Evolutionary conservation across 2,329 filamentous ascomycete genomes (phyloP).

Genomic region (Neopestalotiopsis sp.): DNA sequence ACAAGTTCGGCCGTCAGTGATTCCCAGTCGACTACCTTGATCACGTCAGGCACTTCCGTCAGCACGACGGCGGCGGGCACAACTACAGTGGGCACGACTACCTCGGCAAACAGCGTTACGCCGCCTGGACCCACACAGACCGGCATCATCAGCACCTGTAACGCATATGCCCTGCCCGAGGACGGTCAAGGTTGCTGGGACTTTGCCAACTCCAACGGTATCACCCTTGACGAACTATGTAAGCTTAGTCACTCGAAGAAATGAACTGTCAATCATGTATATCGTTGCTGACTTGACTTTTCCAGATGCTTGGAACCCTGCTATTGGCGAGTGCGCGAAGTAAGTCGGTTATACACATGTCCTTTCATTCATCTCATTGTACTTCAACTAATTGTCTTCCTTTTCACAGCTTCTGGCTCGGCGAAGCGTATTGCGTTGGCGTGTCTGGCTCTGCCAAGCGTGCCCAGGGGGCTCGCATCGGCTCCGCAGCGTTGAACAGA

Average conservation of each 20-base stretch:
- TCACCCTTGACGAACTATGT: not conserved
- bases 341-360: not conserved
- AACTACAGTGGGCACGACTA: not conserved
- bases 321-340: not conserved
- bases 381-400: not conserved
- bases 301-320: not conserved
- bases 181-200: constrained; percentile 28
- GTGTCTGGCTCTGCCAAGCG: not conserved
- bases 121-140: constrained; percentile 31
- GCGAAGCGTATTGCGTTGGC: not conserved
- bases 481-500: not conserved
- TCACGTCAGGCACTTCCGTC: too few relatives aligned
- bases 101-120: constrained; percentile 8
- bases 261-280: not conserved
- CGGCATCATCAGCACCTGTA: constrained; percentile 30
- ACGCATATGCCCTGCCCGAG: constrained; percentile 29
- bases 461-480: not conserved
- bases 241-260: not conserved
- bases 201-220: constrained; percentile 10
- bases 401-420: not conserved
- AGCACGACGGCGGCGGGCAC: too few relatives aligned
- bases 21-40: too few relatives aligned
- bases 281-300: not conserved
- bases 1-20: too few relatives aligned
- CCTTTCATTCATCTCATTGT: not conserved